Base-by-base conservation (phyloP, 2,329 filamentous ascomycete genomes). In the Aspergillus amoenus region DNA sequence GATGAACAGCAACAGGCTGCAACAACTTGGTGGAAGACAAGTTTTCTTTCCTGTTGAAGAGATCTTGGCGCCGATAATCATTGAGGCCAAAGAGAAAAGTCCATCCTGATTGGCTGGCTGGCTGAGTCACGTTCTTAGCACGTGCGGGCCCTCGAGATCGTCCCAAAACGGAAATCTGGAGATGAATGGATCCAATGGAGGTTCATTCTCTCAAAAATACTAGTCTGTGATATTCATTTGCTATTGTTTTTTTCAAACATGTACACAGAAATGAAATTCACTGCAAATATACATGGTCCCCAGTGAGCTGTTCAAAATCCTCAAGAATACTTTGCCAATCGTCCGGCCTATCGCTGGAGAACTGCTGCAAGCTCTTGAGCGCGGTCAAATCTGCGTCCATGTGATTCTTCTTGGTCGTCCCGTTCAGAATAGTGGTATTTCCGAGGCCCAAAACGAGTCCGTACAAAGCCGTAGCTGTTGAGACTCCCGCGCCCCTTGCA, bases 351-450 rank as follows among this genome's bases (percentile, higher is more conserved):
- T 73, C 70, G 48, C 75, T 71, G 0, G 79, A 78, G 65, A 79
- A 80, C n/a, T 67, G 58, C 49, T 72, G 69, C 24, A 81, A 70
- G 42, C 62, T 69, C 24, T 68, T 63, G 15, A 83, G 65, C 0
- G 78, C 79, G 8, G 73, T 71, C 51, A 84, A 66, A 68, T 86
- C 82, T n/a, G 74, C 73, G 43, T 63, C 68, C 83, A 86, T 86
- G 41, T 78, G 78, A 55, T 69, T 69, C 44, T 66, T 62, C 54
- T 79, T 81, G 21, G 78, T 85, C 3, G 83, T 87, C 3, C 84
- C 84, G 67, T 86, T 82, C 59, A 87, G 68, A 3, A 85, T 70
- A 0, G 77, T 74, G 2, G 82, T 70, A 41, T 79, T 73, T 1
- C 77, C 79, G 27, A 85, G 67, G 1, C 79, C 78, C 60, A 85